Evolutionary conservation across 257 asterid species (phyloP).

Genomic region (Craterostigma plantagineum): DNA sequence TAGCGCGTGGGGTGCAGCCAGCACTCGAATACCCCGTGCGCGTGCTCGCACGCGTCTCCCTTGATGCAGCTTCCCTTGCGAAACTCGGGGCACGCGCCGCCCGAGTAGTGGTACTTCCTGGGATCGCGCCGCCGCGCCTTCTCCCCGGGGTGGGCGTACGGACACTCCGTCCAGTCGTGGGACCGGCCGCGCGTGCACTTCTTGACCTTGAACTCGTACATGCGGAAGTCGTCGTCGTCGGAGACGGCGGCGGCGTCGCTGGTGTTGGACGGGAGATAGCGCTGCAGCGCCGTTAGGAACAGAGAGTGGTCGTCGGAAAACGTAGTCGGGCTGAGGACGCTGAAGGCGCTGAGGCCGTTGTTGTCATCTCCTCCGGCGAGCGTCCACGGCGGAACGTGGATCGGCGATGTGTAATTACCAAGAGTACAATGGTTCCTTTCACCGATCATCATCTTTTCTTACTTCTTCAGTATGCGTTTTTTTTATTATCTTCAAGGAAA

Average conservation of each 20-base stretch:
- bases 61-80: constrained; percentile 43
- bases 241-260: constrained; percentile 21
- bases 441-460: too few relatives aligned
- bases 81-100: constrained; percentile 62
- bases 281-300: constrained; percentile 36
- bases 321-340: too few relatives aligned
- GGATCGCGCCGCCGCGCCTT: constrained; percentile 91
- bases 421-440: too few relatives aligned
- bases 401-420: too few relatives aligned
- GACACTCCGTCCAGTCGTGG: constrained; percentile 94
- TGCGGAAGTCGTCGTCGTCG: constrained; percentile 68
- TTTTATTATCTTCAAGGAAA: too few relatives aligned
- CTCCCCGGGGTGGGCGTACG: constrained; percentile 90
- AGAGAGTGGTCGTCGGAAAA: too few relatives aligned
- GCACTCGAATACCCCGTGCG: constrained; percentile 89
- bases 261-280: constrained; percentile 43
- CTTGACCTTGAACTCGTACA: constrained; percentile 72
- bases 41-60: constrained; percentile 79
- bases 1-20: constrained; percentile 94
- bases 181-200: constrained; percentile 56
- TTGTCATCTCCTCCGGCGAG: too few relatives aligned
- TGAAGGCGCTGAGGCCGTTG: too few relatives aligned
- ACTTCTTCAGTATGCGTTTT: too few relatives aligned
- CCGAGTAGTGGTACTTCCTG: constrained; percentile 48
- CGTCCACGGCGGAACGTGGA: too few relatives aligned